These are phyloP conservation scores for Lithocarpus polystachyus DNA, from an alignment of 306 rosid genomes.

Conservation along the genomic window DNA sequence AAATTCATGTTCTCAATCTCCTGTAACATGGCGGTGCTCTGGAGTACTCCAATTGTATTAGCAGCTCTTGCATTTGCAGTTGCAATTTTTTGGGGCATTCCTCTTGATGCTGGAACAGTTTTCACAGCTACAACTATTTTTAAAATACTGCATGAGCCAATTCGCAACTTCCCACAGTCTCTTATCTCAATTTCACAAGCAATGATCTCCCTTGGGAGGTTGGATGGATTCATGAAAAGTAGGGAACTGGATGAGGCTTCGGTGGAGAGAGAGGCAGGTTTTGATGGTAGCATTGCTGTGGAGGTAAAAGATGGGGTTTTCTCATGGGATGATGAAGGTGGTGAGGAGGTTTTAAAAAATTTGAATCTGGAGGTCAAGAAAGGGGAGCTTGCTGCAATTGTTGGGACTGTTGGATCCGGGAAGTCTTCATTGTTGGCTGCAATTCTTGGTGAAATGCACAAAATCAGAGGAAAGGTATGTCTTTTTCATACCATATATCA, in stretches of 20 bases:
- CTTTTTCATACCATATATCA: background rate
- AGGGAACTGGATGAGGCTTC: constrained; percentile 49
- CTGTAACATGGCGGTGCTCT: constrained; percentile 54
- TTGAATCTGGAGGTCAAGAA: constrained; percentile 57
- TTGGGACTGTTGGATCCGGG: constrained; percentile 91
- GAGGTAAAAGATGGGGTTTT: constrained; percentile 65
- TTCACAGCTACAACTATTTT: constrained; percentile 86
- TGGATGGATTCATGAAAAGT: constrained; percentile 78
- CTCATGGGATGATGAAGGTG: constrained; percentile 82
- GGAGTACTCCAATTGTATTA: constrained; percentile 68
- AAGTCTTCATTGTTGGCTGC: constrained; percentile 89
- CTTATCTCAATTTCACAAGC: constrained; percentile 93
- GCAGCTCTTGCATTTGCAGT: constrained; percentile 74
- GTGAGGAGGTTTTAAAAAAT: constrained; percentile 49
- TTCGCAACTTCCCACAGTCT: constrained; percentile 84
- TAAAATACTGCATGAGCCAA: constrained; percentile 88
- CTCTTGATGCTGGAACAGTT: constrained; percentile 82
- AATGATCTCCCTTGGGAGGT: constrained; percentile 76
- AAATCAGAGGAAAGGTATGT: constrained; percentile 72
- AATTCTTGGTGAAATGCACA: constrained; percentile 92
- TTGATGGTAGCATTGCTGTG: constrained; percentile 49
- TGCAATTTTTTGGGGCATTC: constrained; percentile 61
- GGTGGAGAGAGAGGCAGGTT: constrained; percentile 60
- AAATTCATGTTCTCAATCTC: constrained; percentile 76
- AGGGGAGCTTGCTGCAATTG: constrained; percentile 82